Evolutionary conservation across 2,329 filamentous ascomycete genomes (phyloP).

Genomic region (Sodiomyces alkalinus): DNA sequence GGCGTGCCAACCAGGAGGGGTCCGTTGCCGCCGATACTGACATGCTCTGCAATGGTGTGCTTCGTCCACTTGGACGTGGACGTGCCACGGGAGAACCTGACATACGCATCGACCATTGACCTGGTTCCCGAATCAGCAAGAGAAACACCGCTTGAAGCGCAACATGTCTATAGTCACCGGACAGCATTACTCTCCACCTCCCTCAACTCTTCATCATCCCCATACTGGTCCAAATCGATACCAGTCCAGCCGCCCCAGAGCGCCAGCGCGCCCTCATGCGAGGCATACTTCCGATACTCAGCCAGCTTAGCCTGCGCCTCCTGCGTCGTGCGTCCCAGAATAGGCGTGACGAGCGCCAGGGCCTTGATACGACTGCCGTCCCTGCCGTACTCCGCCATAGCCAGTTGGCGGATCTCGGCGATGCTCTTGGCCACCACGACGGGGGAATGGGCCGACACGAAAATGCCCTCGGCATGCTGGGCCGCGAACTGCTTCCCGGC

Average conservation of each 20-base stretch:
- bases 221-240: constrained; percentile 38
- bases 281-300: constrained; percentile 46
- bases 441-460: constrained; percentile 51
- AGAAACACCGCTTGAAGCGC: too few relatives aligned
- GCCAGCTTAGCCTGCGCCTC: constrained; percentile 49
- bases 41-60: constrained; percentile 50
- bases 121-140: too few relatives aligned
- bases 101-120: constrained; percentile 39
- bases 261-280: constrained; percentile 47
- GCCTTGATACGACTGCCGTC: constrained; percentile 50
- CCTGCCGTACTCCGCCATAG: constrained; percentile 35
- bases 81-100: constrained; percentile 39
- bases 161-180: too few relatives aligned
- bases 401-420: constrained; percentile 43
- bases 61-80: constrained; percentile 60
- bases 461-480: constrained; percentile 57
- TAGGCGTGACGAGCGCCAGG: constrained; percentile 47
- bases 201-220: constrained; percentile 48
- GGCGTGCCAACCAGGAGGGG: constrained; percentile 50
- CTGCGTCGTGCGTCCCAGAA: constrained; percentile 49
- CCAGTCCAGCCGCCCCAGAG: constrained; percentile 64
- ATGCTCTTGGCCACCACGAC: constrained; percentile 45
- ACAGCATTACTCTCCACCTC: constrained; percentile 49
- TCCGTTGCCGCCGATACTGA: constrained; percentile 52
- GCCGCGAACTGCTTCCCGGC: constrained; percentile 53